Percentiles rank a stretch among this genome's conserved stretches.
Evolutionary conservation across 805 yeast species (phyloP).

Genomic region (Wickerhamiella vanderwaltii): DNA sequence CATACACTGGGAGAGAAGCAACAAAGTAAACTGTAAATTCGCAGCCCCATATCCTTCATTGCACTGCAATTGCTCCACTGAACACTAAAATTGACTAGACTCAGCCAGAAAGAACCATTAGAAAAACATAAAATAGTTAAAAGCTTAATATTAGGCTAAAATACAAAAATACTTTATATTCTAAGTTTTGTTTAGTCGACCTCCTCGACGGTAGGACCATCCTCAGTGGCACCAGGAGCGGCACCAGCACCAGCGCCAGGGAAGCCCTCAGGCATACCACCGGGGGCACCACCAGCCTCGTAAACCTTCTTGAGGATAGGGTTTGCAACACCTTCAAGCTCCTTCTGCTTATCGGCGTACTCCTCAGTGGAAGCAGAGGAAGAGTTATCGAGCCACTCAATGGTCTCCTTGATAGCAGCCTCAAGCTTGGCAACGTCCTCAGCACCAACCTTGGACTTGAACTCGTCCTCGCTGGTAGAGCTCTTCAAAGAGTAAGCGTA

Average conservation of each 20-base stretch:
- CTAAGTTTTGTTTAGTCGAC: conserved; percentile 40
- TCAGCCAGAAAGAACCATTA: no score
- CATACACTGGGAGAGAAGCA: no score
- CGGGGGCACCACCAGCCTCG: conserved; percentile 75
- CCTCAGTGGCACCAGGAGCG: conserved; percentile 39
- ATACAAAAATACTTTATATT: neutral
- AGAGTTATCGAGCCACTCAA: conserved; percentile 77
- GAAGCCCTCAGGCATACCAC: conserved; percentile 44
- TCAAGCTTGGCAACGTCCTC: conserved; percentile 25
- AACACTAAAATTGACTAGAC: no score
- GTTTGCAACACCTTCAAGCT: conserved; percentile 87
- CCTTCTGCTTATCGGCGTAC: conserved; percentile 87
- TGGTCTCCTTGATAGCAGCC: conserved; percentile 25
- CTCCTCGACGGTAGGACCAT: conserved; percentile 70
- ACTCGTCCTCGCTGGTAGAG: conserved; percentile 95
- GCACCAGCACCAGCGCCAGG: conserved; percentile 55
- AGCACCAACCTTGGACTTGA: conserved; percentile 60
- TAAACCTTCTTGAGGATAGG: conserved; percentile 96
- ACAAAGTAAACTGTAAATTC: no score
- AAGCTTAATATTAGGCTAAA: no score
- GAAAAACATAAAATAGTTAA: no score
- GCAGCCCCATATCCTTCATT: no score
- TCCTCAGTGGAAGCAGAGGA: conserved; percentile 69
- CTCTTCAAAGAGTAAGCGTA: conserved; percentile 93
- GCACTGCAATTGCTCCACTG: no score